phyloP scores from a whole-genome alignment of 768 basidiomycete genomes.

The Suillus sp. region DNA sequence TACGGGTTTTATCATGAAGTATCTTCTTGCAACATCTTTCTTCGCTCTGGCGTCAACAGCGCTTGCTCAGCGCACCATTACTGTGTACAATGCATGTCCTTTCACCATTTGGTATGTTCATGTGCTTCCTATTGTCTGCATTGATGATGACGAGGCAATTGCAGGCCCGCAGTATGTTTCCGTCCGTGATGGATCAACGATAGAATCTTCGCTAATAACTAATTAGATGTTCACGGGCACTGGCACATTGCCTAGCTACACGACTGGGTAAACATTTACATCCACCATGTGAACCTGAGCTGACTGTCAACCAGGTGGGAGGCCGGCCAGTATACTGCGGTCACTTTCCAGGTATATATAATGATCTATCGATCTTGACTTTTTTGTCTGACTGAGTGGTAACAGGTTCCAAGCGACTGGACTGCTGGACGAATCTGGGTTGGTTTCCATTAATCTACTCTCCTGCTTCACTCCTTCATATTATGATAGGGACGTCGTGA shows the following conservation, averaged over 20 bases:
- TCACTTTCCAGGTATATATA: constrained; percentile 29
- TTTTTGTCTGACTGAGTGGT: neutral
- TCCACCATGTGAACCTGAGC: neutral
- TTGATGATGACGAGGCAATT: constrained; percentile 1
- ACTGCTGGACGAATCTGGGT: constrained; percentile 68
- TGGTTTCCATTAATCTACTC: neutral
- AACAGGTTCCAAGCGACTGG: constrained; percentile 63
- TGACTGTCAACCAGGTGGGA: constrained; percentile 33
- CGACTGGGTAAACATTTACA: constrained; percentile 43
- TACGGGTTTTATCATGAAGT: constrained; percentile 21
- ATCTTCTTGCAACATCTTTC: constrained; percentile 25
- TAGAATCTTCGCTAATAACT: neutral
- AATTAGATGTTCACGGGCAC: constrained; percentile 60
- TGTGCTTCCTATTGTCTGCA: neutral
- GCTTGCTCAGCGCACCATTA: constrained; percentile 58
- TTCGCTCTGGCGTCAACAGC: constrained; percentile 33
- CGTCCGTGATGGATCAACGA: neutral
- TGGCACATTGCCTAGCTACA: constrained; percentile 45
- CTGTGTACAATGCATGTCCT: constrained; percentile 61
- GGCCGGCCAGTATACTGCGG: constrained; percentile 29
- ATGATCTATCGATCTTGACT: neutral
- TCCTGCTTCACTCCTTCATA: constrained; percentile 7
- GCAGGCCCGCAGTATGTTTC: constrained; percentile 48
- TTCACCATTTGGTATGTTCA: constrained; percentile 65
- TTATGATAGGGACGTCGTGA: constrained; percentile 48